phyloP scores from a whole-genome alignment of 116 monocot species.

The Iris pallida region DNA sequence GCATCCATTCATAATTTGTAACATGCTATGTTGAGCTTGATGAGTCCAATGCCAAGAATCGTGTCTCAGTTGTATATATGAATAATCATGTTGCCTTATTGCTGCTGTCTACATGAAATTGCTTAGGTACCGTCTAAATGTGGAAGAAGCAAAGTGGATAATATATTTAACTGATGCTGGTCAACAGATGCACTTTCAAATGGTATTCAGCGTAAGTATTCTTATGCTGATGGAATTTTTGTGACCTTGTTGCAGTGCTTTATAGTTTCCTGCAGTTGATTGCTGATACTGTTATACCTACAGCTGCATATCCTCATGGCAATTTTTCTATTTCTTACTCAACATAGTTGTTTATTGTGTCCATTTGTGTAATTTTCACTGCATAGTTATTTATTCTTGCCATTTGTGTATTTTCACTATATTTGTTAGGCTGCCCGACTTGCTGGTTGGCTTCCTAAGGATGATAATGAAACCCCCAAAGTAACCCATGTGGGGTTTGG shows the following conservation, averaged over 20 bases:
- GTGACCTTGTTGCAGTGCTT: neutral
- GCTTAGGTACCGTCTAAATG: constrained; percentile 77
- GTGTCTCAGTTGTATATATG: too few relatives aligned
- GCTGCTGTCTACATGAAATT: too few relatives aligned
- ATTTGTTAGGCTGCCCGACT: constrained; percentile 48
- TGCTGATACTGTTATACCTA: neutral
- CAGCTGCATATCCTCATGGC: neutral
- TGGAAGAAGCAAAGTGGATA: constrained; percentile 90
- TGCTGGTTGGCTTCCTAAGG: constrained; percentile 70
- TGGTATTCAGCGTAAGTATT: constrained; percentile 84
- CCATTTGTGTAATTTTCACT: neutral
- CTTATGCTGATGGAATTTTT: neutral
- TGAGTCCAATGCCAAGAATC: too few relatives aligned
- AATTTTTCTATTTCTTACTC: neutral
- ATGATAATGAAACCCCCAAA: constrained; percentile 40
- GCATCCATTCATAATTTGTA: too few relatives aligned
- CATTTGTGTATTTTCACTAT: neutral
- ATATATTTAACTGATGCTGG: constrained; percentile 97
- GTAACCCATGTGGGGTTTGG: constrained; percentile 86
- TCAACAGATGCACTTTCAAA: constrained; percentile 75
- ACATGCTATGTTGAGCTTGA: too few relatives aligned
- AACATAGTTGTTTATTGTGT: too few relatives aligned
- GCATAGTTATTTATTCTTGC: neutral
- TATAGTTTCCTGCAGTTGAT: neutral
- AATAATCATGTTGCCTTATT: too few relatives aligned